Conservation (phyloP, 345 rosid genomes). For the Eucalyptus curtisii region DNA sequence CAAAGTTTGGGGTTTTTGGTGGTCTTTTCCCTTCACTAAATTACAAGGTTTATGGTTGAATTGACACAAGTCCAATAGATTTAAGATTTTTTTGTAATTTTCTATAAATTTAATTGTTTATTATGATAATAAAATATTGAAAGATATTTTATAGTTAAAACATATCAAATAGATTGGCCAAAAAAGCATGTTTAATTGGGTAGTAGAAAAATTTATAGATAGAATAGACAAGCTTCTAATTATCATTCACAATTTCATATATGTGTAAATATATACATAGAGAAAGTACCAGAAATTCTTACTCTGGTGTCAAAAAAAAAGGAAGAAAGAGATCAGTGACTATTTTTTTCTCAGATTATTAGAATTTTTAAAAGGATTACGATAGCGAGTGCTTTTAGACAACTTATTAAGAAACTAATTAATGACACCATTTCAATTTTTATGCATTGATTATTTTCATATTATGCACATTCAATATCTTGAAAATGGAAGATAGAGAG, state of each 20-base stretch:
- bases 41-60: neutral
- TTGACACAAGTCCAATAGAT: neutral
- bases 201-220: neutral
- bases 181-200: neutral
- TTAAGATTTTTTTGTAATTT: too few relatives aligned
- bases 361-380: too few relatives aligned
- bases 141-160: neutral
- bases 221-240: neutral
- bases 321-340: too few relatives aligned
- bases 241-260: neutral
- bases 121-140: neutral
- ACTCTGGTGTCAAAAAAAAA: neutral
- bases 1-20: too few relatives aligned
- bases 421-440: neutral
- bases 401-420: neutral
- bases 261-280: neutral
- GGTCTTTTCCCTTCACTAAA: too few relatives aligned
- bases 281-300: neutral
- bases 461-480: neutral
- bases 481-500: too few relatives aligned
- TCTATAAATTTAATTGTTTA: neutral
- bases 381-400: neutral
- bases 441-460: neutral
- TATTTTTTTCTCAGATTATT: too few relatives aligned
- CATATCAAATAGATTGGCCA: neutral